These are phyloP conservation scores for Melanomma pulvis-pyrius DNA, from an alignment of 495 filamentous ascomycete genomes.

Conservation along the genomic window DNA sequence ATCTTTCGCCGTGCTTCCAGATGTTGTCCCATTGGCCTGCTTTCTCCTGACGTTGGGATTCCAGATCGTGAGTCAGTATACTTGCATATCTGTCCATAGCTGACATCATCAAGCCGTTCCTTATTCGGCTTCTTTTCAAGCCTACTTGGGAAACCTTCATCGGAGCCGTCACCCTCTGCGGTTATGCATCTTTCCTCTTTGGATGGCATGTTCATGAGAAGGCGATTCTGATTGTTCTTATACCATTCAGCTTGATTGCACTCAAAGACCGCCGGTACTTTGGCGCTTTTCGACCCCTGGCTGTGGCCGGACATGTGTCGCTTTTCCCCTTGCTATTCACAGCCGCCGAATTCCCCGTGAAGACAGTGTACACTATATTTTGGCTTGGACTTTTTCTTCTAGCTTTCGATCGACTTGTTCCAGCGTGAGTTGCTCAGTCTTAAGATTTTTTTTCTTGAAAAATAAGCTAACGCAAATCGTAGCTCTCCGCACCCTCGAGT, in stretches of 20 bases:
- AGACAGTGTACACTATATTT: slow-evolving; percentile 88
- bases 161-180: slow-evolving; percentile 89
- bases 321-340: slow-evolving; percentile 95
- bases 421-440: slow-evolving; percentile 54
- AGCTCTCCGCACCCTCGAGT: slow-evolving; percentile 67
- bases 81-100: background rate
- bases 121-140: slow-evolving; percentile 77
- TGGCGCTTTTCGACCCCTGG: slow-evolving; percentile 86
- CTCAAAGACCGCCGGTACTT: slow-evolving; percentile 90
- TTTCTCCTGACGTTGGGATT: slow-evolving; percentile 82
- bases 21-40: slow-evolving; percentile 76
- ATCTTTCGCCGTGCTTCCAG: slow-evolving; percentile 87
- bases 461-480: slow-evolving; percentile 4
- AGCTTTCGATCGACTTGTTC: slow-evolving; percentile 84
- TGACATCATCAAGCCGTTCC: slow-evolving; percentile 57
- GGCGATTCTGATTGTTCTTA: slow-evolving; percentile 89
- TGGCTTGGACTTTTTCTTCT: slow-evolving; percentile 88
- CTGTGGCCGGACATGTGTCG: slow-evolving; percentile 91
- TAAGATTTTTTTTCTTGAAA: background rate
- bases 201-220: slow-evolving; percentile 99
- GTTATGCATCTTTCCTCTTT: slow-evolving; percentile 94
- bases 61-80: slow-evolving; percentile 61
- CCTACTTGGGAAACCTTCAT: slow-evolving; percentile 88
- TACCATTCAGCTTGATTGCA: slow-evolving; percentile 93
- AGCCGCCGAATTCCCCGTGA: slow-evolving; percentile 85